Percentiles rank a stretch among this genome's conserved stretches.
Conservation (phyloP, 2,329 filamentous ascomycete genomes). For the Cladophialophora carrionii region DNA sequence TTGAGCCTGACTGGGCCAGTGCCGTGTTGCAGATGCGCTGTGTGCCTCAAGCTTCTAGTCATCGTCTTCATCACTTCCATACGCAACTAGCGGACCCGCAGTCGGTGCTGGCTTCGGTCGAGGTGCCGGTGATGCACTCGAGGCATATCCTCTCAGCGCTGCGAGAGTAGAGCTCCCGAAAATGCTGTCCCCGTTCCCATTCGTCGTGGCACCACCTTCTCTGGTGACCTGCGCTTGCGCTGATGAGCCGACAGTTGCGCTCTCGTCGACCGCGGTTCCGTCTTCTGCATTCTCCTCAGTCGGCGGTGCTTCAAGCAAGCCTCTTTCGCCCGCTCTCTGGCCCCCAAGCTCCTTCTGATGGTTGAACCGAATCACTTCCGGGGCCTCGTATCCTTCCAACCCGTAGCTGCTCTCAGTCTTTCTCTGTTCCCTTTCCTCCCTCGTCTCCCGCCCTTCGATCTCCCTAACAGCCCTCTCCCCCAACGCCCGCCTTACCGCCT, state of each 20-base stretch:
- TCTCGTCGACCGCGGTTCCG: constrained; percentile 39
- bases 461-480: constrained; percentile 91
- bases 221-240: constrained; percentile 11
- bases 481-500: constrained; percentile 83
- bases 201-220: constrained; percentile 35
- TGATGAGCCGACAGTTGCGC: constrained; percentile 27
- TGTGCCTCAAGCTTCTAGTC: constrained; percentile 46
- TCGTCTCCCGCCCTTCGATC: constrained; percentile 87
- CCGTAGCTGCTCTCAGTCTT: constrained; percentile 82
- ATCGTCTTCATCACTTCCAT: constrained; percentile 86
- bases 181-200: constrained; percentile 61
- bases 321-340: constrained; percentile 55
- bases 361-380: constrained; percentile 91
- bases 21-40: background rate
- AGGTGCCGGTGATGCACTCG: constrained; percentile 49
- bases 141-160: constrained; percentile 65
- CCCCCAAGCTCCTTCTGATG: constrained; percentile 70
- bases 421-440: constrained; percentile 83
- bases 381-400: constrained; percentile 86
- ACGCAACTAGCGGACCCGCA: constrained; percentile 78
- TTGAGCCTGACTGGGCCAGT: background rate
- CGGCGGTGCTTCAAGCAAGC: constrained; percentile 49
- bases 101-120: constrained; percentile 58
- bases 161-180: constrained; percentile 81
- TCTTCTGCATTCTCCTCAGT: constrained; percentile 38